Conservation (phyloP, 2,329 filamentous ascomycete genomes). For the Stromatinia cepivora region DNA sequence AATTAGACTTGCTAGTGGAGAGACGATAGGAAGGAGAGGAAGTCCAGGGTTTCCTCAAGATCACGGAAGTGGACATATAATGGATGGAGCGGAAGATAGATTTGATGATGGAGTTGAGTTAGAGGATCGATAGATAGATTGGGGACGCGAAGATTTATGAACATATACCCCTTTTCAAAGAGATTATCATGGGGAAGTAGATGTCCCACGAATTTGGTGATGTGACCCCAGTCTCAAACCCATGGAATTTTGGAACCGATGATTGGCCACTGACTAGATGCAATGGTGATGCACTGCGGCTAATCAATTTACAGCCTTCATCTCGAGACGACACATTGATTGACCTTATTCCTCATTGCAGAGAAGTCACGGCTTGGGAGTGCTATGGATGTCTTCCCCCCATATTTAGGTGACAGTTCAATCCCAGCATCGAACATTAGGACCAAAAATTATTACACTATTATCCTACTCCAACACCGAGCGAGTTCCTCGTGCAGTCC, state of each 20-base stretch:
- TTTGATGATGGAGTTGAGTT: conserved; percentile 49
- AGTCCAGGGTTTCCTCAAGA: conserved; percentile 23
- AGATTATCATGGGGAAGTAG: neutral
- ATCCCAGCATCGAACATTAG: too few relatives aligned
- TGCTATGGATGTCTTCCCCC: neutral
- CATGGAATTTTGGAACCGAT: neutral
- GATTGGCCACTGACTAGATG: conserved; percentile 8
- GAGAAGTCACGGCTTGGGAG: neutral
- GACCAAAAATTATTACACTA: conserved; percentile 64
- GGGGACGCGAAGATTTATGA: neutral
- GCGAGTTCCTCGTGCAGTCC: conserved; percentile 64
- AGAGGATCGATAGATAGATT: conserved; percentile 38
- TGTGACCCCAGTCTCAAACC: neutral
- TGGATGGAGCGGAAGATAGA: conserved; percentile 54
- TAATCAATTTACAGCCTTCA: neutral
- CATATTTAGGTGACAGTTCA: conserved; percentile 42
- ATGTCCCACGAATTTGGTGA: neutral
- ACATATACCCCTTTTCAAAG: neutral
- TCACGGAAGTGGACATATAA: conserved; percentile 43
- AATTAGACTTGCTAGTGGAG: conserved; percentile 48
- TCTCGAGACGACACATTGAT: too few relatives aligned
- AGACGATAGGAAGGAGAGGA: conserved; percentile 42
- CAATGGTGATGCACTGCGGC: neutral
- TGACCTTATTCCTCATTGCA: too few relatives aligned
- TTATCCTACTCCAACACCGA: conserved; percentile 93